phyloP scores from a whole-genome alignment of 495 filamentous ascomycete genomes.

The Aspergillus asperescens region DNA sequence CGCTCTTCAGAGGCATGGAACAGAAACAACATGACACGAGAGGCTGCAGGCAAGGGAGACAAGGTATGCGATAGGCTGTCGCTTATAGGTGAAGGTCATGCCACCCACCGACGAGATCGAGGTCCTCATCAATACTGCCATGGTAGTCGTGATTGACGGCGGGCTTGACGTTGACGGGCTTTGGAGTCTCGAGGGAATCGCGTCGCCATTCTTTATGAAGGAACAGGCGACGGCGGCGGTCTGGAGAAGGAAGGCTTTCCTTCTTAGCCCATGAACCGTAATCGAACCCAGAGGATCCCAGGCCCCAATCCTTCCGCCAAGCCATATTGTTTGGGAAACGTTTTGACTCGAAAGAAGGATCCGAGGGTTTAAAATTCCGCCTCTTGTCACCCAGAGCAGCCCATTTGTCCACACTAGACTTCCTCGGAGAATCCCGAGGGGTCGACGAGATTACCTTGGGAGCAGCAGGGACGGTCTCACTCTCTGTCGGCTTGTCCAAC shows the following conservation, averaged over 20 bases:
- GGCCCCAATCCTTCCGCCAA: slow-evolving; percentile 49
- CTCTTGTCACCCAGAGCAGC: slow-evolving; percentile 74
- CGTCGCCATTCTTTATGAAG: slow-evolving; percentile 63
- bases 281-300: slow-evolving; percentile 50
- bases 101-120: slow-evolving; percentile 91
- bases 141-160: slow-evolving; percentile 32
- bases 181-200: slow-evolving; percentile 34
- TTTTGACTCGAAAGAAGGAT: slow-evolving; percentile 35
- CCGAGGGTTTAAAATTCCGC: slow-evolving; percentile 55
- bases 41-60: neutral
- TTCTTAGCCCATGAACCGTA: slow-evolving; percentile 46
- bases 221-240: slow-evolving; percentile 37
- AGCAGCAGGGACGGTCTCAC: slow-evolving; percentile 57
- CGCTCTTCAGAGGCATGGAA: slow-evolving; percentile 1
- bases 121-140: slow-evolving; percentile 61
- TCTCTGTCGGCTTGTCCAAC: slow-evolving; percentile 45
- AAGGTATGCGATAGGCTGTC: neutral
- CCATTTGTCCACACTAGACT: slow-evolving; percentile 74
- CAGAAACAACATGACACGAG: slow-evolving; percentile 10
- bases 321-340: slow-evolving; percentile 37
- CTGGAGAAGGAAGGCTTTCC: slow-evolving; percentile 33
- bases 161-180: slow-evolving; percentile 25
- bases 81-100: slow-evolving; percentile 53
- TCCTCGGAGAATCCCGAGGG: slow-evolving; percentile 51
- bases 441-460: slow-evolving; percentile 54